These are phyloP conservation scores for Penicillium sp. DNA, from an alignment of 2,329 filamentous ascomycete genomes.

Conservation along the genomic window DNA sequence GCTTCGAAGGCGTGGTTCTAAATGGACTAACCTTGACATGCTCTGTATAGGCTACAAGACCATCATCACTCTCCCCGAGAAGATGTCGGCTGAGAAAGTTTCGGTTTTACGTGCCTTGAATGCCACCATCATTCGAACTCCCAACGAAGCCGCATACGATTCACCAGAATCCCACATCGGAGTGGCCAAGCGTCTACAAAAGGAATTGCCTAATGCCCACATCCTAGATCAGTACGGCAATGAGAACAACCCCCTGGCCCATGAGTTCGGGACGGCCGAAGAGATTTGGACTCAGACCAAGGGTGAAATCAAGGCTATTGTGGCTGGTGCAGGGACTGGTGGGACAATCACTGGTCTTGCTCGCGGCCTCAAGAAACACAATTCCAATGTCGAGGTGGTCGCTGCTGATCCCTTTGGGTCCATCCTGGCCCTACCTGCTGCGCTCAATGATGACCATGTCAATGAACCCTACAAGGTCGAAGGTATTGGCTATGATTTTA, in stretches of 20 bases:
- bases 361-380: conserved; percentile 82
- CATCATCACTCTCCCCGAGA: conserved; percentile 97
- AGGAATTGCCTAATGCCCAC: conserved; percentile 94
- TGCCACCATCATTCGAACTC: conserved; percentile 95
- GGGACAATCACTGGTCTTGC: conserved; percentile 92
- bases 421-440: conserved; percentile 77
- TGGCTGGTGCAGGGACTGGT: conserved; percentile 91
- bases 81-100: conserved; percentile 99
- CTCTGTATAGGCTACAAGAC: conserved; percentile 94
- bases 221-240: conserved; percentile 97
- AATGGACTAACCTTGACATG: too few species aligned
- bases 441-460: conserved; percentile 72
- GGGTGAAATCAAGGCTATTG: conserved; percentile 75
- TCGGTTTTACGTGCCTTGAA: conserved; percentile 89
- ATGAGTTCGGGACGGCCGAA: conserved; percentile 90
- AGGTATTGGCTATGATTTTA: conserved; percentile 97
- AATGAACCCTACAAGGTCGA: conserved; percentile 96
- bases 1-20: too few species aligned
- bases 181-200: conserved; percentile 81
- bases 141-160: conserved; percentile 92
- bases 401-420: conserved; percentile 91
- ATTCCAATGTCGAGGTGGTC: conserved; percentile 77
- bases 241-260: conserved; percentile 83
- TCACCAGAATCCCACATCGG: conserved; percentile 95
- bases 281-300: conserved; percentile 92